phyloP scores from a whole-genome alignment of 2,329 filamentous ascomycete species.

The Beauveria medogensis region DNA sequence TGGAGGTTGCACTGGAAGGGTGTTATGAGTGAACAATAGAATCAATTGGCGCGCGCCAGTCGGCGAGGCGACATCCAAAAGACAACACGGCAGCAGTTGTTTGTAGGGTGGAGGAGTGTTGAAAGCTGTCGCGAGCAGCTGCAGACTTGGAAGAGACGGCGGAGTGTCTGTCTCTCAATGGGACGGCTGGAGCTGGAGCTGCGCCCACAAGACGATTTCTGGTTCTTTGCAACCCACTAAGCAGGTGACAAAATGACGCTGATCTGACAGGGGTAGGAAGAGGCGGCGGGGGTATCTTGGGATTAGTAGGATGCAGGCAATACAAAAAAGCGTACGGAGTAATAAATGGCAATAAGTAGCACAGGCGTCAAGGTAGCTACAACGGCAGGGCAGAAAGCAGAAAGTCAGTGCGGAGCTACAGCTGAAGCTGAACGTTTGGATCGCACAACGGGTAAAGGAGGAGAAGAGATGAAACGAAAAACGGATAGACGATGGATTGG shows the following conservation, averaged over 20 bases:
- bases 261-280: conserved; percentile 1
- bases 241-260: conserved; percentile 3
- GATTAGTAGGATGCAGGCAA: background rate
- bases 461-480: background rate
- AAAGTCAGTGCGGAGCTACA: background rate
- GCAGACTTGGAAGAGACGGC: background rate
- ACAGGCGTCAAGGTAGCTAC: conserved; percentile 6
- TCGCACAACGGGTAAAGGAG: background rate
- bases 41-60: conserved; percentile 11
- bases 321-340: background rate
- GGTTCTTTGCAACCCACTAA: background rate
- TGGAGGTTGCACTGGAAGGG: background rate
- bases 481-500: background rate
- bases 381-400: background rate
- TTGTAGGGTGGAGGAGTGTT: background rate
- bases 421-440: background rate
- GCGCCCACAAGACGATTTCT: background rate
- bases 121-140: background rate
- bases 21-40: background rate
- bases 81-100: background rate
- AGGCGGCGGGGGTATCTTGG: conserved; percentile 6
- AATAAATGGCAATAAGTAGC: background rate
- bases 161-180: conserved; percentile 1
- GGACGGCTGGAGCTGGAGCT: background rate
- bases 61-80: conserved; percentile 8